phyloP scores from a whole-genome alignment of 2,329 filamentous ascomycete species.

The Penicillium corylophilum region DNA sequence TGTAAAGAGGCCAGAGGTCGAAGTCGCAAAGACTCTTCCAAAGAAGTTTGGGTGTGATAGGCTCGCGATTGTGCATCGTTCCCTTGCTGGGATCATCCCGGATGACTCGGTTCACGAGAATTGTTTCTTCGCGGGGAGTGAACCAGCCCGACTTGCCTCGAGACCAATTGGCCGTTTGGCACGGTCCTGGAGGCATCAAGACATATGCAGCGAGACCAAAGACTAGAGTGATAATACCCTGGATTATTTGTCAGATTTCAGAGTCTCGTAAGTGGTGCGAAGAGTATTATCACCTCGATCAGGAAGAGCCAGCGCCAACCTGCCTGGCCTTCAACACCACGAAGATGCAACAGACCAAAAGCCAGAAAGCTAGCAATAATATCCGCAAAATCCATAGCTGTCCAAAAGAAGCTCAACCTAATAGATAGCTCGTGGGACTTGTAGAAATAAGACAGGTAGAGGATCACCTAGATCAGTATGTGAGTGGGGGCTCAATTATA shows the following conservation, averaged over 20 bases:
- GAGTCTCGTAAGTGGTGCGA: background rate
- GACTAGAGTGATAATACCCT: slow-evolving; percentile 23
- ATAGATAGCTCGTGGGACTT: slow-evolving; percentile 64
- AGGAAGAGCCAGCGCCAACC: slow-evolving; percentile 40
- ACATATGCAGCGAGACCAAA: slow-evolving; percentile 39
- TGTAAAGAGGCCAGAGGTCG: slow-evolving; percentile 56
- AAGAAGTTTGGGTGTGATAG: slow-evolving; percentile 47
- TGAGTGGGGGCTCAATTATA: background rate
- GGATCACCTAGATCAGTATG: slow-evolving; percentile 17
- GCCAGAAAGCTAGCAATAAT: slow-evolving; percentile 47
- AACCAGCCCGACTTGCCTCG: slow-evolving; percentile 58
- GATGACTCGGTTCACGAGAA: slow-evolving; percentile 63
- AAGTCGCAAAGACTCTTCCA: slow-evolving; percentile 53
- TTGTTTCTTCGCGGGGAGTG: slow-evolving; percentile 63
- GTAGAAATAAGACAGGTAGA: slow-evolving; percentile 70
- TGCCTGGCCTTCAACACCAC: slow-evolving; percentile 29
- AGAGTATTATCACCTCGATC: slow-evolving; percentile 25
- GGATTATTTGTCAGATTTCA: slow-evolving; percentile 13
- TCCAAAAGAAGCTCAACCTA: slow-evolving; percentile 28
- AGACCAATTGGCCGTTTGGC: slow-evolving; percentile 49
- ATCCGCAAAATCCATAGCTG: slow-evolving; percentile 39
- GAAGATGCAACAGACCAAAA: slow-evolving; percentile 39
- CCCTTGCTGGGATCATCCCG: slow-evolving; percentile 55
- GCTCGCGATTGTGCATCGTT: slow-evolving; percentile 57
- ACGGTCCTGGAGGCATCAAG: slow-evolving; percentile 60